Percentiles rank a stretch among this genome's conserved stretches.
Conservation (phyloP, 164 flowering plant genomes). For the Magnolia sinica region DNA sequence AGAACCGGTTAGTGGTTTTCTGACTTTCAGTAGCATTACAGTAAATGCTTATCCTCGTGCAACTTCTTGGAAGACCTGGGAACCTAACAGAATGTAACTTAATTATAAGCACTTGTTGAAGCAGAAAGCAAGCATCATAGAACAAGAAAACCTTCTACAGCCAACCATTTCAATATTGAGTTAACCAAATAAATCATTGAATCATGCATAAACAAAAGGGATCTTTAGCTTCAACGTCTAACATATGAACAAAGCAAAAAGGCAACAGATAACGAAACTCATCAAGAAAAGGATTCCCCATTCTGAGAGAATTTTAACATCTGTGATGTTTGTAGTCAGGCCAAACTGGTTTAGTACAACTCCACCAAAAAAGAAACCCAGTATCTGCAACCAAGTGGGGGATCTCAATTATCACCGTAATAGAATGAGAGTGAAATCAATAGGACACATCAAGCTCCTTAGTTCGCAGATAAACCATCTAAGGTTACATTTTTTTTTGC, state of each 20-base stretch:
- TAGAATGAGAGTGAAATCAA: conserved; percentile 1
- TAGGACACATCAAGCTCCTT: neutral
- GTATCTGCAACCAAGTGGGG: conserved; percentile 59
- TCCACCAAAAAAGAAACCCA: conserved; percentile 97
- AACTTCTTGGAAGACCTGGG: conserved; percentile 96
- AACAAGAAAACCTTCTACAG: too few relatives aligned
- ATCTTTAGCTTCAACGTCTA: too few relatives aligned
- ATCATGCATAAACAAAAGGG: too few relatives aligned
- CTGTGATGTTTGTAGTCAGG: conserved; percentile 82
- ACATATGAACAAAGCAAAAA: too few relatives aligned
- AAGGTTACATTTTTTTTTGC: neutral
- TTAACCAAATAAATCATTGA: too few relatives aligned
- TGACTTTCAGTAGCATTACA: too few relatives aligned
- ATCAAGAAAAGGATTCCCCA: conserved; percentile 99
- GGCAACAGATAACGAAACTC: conserved; percentile 23
- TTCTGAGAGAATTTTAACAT: conserved; percentile 91
- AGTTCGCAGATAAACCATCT: conserved; percentile 2
- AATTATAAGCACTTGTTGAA: neutral
- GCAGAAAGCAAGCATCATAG: too few relatives aligned
- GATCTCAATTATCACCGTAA: neutral
- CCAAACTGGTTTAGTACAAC: conserved; percentile 93
- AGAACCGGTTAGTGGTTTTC: neutral
- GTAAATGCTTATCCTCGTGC: conserved; percentile 62
- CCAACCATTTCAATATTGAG: too few relatives aligned
- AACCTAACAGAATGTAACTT: conserved; percentile 48